Evolutionary conservation across 805 yeast genomes (phyloP).

Genomic region (Candida chauliodis): DNA sequence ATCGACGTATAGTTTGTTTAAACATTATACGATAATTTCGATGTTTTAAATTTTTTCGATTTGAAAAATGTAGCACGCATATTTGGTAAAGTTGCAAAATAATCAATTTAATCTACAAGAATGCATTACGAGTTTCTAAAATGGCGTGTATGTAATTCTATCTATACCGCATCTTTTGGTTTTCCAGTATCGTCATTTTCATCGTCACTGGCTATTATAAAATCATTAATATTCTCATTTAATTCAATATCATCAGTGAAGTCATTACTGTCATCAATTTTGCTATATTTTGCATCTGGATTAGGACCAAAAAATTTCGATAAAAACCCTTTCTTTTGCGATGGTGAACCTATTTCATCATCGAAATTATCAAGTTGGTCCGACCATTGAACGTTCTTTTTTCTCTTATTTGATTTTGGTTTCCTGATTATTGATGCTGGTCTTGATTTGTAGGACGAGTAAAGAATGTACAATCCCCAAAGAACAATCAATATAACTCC

Average conservation of each 20-base stretch:
- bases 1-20: slow-evolving; percentile 24
- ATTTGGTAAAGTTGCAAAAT: not conserved
- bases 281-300: slow-evolving; percentile 23
- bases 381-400: slow-evolving; percentile 48
- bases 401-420: slow-evolving; percentile 20
- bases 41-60: slow-evolving; percentile 1
- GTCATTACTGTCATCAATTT: slow-evolving; percentile 15
- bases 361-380: slow-evolving; percentile 36
- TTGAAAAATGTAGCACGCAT: not conserved
- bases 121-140: not conserved
- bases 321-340: slow-evolving; percentile 29
- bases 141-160: not conserved
- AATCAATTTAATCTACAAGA: too few relatives aligned
- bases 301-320: slow-evolving; percentile 28
- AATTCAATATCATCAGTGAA: slow-evolving; percentile 39
- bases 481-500: slow-evolving; percentile 33
- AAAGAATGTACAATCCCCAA: slow-evolving; percentile 40
- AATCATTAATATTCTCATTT: slow-evolving; percentile 38
- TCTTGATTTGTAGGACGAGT: slow-evolving; percentile 32
- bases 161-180: slow-evolving; percentile 2
- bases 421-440: slow-evolving; percentile 41
- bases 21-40: slow-evolving; percentile 15
- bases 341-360: slow-evolving; percentile 17
- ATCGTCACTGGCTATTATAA: slow-evolving; percentile 49
- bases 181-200: slow-evolving; percentile 14